phyloP scores from a whole-genome alignment of 2,329 filamentous ascomycete species.

The Esteya vermicola region DNA sequence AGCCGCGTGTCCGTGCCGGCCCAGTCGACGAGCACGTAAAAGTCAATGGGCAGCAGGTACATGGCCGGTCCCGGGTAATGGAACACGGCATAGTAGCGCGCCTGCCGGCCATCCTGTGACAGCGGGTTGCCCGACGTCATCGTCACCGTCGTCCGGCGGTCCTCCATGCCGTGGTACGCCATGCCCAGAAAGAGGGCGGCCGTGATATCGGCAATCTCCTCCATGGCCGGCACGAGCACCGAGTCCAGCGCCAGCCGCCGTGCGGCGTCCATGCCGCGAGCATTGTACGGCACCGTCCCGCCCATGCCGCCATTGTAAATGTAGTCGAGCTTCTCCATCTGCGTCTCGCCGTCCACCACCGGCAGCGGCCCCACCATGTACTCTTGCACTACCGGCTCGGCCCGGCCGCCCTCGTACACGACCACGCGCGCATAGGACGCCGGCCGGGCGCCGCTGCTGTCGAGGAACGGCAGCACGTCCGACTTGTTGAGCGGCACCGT shows the following conservation, averaged over 20 bases:
- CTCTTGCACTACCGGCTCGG: slow-evolving; percentile 28
- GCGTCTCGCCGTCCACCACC: slow-evolving; percentile 21
- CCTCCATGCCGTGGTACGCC: slow-evolving; percentile 16
- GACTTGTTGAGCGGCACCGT: slow-evolving; percentile 33
- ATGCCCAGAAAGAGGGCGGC: slow-evolving; percentile 21
- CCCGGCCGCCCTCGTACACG: slow-evolving; percentile 27
- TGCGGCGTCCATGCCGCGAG: slow-evolving; percentile 18
- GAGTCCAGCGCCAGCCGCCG: slow-evolving; percentile 18
- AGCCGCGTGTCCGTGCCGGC: slow-evolving; percentile 26
- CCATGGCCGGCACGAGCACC: slow-evolving; percentile 20
- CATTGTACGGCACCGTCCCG: slow-evolving; percentile 21
- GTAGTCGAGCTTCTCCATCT: slow-evolving; percentile 24
- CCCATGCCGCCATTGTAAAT: slow-evolving; percentile 27
- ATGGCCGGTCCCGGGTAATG: slow-evolving; percentile 22
- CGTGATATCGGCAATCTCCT: slow-evolving; percentile 24
- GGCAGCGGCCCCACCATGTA: slow-evolving; percentile 36
- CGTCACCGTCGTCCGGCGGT: slow-evolving; percentile 17
- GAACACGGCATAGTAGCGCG: slow-evolving; percentile 26
- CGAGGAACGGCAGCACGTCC: slow-evolving; percentile 27
- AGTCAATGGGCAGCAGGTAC: slow-evolving; percentile 28
- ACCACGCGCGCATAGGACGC: slow-evolving; percentile 29
- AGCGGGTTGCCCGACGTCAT: slow-evolving; percentile 20
- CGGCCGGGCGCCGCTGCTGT: slow-evolving; percentile 20
- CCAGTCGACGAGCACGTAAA: slow-evolving; percentile 28
- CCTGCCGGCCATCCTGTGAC: slow-evolving; percentile 24